Percentiles rank a stretch among this genome's conserved stretches.
These are phyloP conservation scores for Ramaria sp. DNA, from an alignment of 768 basidiomycete species.

Conservation along the genomic window DNA sequence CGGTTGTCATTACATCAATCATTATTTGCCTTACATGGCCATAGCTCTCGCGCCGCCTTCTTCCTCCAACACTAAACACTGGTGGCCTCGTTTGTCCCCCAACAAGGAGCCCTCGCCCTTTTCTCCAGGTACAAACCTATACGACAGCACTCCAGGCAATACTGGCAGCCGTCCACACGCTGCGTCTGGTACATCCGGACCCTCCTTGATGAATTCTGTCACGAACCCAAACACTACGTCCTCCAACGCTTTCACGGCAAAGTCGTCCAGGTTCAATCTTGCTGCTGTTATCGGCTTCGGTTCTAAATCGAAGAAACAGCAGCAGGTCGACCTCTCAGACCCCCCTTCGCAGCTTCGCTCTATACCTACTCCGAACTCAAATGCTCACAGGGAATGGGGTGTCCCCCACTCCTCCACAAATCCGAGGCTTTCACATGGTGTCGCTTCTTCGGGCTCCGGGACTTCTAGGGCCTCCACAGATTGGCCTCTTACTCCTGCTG, in stretches of 20 bases:
- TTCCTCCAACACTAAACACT: neutral
- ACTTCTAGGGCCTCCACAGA: constrained; percentile 4
- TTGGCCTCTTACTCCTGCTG: constrained; percentile 6
- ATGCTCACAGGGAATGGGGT: neutral
- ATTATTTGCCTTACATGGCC: no score
- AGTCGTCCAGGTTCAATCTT: constrained; percentile 6
- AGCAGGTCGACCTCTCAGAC: neutral
- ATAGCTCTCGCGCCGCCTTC: neutral
- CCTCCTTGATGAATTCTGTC: neutral
- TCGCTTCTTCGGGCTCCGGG: constrained; percentile 1
- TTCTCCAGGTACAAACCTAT: neutral
- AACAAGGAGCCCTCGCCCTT: neutral
- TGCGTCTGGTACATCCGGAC: neutral
- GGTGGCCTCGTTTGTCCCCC: neutral
- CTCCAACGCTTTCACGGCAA: neutral
- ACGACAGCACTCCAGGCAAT: neutral
- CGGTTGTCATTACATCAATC: no score
- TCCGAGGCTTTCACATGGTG: neutral
- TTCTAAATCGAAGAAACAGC: neutral
- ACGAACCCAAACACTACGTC: neutral
- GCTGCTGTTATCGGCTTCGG: constrained; percentile 5
- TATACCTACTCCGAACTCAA: neutral
- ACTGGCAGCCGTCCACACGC: neutral
- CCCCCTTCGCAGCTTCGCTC: neutral
- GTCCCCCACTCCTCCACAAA: neutral